Conservation (phyloP, 2,329 filamentous ascomycete species). For the Penicillium sp. region DNA sequence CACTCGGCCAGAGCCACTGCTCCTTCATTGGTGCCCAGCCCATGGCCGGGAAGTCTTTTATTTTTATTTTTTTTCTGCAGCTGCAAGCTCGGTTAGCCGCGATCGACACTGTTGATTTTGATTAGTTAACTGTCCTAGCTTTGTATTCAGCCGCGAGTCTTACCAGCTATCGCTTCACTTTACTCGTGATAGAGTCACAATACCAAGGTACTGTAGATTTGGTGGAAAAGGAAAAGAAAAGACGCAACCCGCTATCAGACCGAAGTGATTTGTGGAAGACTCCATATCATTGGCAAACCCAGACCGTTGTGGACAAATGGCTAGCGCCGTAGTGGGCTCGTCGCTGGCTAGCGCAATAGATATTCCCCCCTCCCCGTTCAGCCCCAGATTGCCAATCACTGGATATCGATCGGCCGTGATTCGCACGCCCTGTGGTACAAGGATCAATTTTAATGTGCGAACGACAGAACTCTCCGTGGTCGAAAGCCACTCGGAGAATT, state of each 20-base stretch:
- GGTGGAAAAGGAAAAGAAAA: not conserved
- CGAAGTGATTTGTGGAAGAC: slow-evolving; percentile 15
- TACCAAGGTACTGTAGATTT: not conserved
- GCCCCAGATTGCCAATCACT: not conserved
- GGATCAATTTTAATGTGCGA: slow-evolving; percentile 19
- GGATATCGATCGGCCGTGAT: slow-evolving; percentile 10
- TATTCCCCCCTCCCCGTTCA: slow-evolving; percentile 2
- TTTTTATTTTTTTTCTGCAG: slow-evolving; percentile 1
- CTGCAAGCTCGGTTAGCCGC: slow-evolving; percentile 4
- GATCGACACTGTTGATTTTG: slow-evolving; percentile 6
- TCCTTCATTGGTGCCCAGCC: slow-evolving; percentile 20
- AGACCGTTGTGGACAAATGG: slow-evolving; percentile 1
- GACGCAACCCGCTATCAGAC: not conserved
- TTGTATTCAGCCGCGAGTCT: not conserved
- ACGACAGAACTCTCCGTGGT: not conserved
- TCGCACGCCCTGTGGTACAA: slow-evolving; percentile 17
- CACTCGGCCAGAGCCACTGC: slow-evolving; percentile 6
- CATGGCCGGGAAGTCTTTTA: slow-evolving; percentile 4
- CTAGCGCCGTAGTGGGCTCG: slow-evolving; percentile 11
- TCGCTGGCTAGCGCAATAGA: slow-evolving; percentile 6
- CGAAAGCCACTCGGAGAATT: not conserved
- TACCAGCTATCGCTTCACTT: not conserved
- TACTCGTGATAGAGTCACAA: not conserved
- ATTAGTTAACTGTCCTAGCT: not conserved
- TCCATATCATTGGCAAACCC: not conserved